Percentiles rank a stretch among this genome's conserved stretches.
phyloP scores from a whole-genome alignment of 306 rosid species.

The Gastrolobium villosum region DNA sequence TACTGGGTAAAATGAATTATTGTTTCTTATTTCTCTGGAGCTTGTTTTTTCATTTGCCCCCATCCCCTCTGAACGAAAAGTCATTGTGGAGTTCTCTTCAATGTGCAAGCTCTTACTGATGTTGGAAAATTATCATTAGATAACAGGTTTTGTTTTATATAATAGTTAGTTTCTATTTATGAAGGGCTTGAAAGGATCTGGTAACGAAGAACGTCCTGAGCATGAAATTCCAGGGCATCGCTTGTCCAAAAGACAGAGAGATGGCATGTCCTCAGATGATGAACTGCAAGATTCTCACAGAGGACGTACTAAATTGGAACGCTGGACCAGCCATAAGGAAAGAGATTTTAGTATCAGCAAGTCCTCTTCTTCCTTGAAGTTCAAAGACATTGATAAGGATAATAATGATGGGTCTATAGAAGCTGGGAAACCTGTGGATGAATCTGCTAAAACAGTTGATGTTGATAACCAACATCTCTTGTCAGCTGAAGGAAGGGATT shows the following conservation, averaged over 20 bases:
- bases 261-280: conserved; percentile 74
- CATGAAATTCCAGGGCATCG: conserved; percentile 62
- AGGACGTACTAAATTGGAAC: conserved; percentile 97
- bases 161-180: conserved; percentile 45
- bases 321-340: conserved; percentile 97
- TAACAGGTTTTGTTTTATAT: conserved; percentile 41
- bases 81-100: conserved; percentile 15
- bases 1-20: conserved; percentile 27
- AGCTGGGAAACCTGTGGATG: conserved; percentile 70
- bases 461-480: conserved; percentile 57
- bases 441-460: conserved; percentile 61
- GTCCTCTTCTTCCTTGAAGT: conserved; percentile 67
- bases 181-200: conserved; percentile 79
- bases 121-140: conserved; percentile 26
- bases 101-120: conserved; percentile 40
- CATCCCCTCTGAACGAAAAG: not conserved
- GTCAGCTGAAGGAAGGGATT: conserved; percentile 70
- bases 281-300: conserved; percentile 78
- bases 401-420: conserved; percentile 63
- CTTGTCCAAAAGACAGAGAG: conserved; percentile 69
- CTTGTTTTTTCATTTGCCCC: conserved; percentile 13
- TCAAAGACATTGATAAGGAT: conserved; percentile 65
- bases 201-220: conserved; percentile 61
- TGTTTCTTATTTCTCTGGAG: not conserved
- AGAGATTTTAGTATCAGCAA: conserved; percentile 76